These are phyloP conservation scores for Neospora caninum DNA, from an alignment of 169 alveolate species.

Conservation along the genomic window DNA sequence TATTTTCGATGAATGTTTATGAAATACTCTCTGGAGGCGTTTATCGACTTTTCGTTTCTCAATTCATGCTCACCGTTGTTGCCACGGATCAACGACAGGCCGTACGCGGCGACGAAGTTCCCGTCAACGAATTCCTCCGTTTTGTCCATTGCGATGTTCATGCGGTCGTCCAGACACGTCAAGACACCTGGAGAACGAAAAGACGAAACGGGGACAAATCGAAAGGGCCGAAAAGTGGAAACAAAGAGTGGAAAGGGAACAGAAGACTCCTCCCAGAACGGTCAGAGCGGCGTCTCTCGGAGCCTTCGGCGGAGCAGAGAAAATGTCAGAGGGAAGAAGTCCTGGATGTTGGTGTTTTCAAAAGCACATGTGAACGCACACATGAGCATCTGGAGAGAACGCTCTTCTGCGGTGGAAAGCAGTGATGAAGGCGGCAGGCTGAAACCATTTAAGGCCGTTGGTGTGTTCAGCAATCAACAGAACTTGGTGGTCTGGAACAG, in stretches of 20 bases:
- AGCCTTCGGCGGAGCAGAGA: not conserved
- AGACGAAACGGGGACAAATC: not conserved
- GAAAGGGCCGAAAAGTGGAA: not conserved
- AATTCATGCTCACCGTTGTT: conserved; percentile 57
- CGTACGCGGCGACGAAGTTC: conserved; percentile 42
- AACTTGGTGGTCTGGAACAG: no score
- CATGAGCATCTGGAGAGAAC: no score
- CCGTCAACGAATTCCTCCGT: conserved; percentile 61
- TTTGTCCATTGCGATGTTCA: conserved; percentile 61
- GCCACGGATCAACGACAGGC: conserved; percentile 62
- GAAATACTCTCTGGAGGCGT: no score
- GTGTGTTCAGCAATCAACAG: no score
- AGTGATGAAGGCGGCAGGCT: no score
- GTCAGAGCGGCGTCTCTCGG: no score
- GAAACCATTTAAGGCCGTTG: no score
- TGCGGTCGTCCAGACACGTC: conserved; percentile 59
- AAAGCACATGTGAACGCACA: no score
- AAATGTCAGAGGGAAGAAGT: not conserved
- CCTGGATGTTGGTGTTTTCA: not conserved
- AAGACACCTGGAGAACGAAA: conserved; percentile 2
- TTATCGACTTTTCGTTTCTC: no score
- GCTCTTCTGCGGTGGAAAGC: no score
- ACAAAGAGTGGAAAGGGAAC: not conserved
- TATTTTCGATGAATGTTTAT: no score
- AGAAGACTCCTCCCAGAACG: no score